Evolutionary conservation across 805 yeast genomes (phyloP).

Genomic region (Monosporozyma unispora): DNA sequence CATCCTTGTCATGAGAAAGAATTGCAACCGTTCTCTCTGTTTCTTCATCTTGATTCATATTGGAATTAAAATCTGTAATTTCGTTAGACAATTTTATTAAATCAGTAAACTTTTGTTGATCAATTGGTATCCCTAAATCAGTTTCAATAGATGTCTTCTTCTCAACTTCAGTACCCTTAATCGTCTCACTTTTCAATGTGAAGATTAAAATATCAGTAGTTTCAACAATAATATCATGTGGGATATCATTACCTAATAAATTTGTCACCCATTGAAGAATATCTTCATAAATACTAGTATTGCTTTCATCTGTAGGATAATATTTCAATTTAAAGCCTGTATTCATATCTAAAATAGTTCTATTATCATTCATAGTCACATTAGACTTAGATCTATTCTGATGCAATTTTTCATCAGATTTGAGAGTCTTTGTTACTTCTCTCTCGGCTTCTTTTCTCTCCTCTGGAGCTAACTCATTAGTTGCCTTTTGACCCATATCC

Average conservation of each 20-base stretch:
- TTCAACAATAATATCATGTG: slow-evolving; percentile 55
- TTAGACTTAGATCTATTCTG: neutral
- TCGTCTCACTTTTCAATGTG: slow-evolving; percentile 10
- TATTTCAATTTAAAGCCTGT: slow-evolving; percentile 47
- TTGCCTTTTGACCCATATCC: slow-evolving; percentile 54
- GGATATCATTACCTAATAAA: slow-evolving; percentile 58
- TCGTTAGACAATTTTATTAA: slow-evolving; percentile 36
- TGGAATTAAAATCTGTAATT: slow-evolving; percentile 42
- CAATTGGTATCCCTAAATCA: slow-evolving; percentile 31
- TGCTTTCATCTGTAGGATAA: slow-evolving; percentile 50
- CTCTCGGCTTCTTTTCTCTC: slow-evolving; percentile 17
- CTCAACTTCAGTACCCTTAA: slow-evolving; percentile 22
- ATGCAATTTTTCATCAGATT: neutral
- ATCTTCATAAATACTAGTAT: slow-evolving; percentile 42
- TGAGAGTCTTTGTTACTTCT: slow-evolving; percentile 8
- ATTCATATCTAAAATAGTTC: slow-evolving; percentile 30
- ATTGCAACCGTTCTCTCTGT: slow-evolving; percentile 37
- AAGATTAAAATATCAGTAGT: slow-evolving; percentile 21
- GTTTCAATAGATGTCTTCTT: slow-evolving; percentile 41
- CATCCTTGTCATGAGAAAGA: slow-evolving; percentile 39
- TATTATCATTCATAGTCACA: slow-evolving; percentile 1
- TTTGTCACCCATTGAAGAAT: slow-evolving; percentile 52
- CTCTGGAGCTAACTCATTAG: slow-evolving; percentile 1
- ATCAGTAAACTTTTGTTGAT: slow-evolving; percentile 35
- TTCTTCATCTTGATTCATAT: slow-evolving; percentile 9